These are phyloP conservation scores for Mycena kentingensis DNA, from an alignment of 768 basidiomycete genomes.

Conservation along the genomic window DNA sequence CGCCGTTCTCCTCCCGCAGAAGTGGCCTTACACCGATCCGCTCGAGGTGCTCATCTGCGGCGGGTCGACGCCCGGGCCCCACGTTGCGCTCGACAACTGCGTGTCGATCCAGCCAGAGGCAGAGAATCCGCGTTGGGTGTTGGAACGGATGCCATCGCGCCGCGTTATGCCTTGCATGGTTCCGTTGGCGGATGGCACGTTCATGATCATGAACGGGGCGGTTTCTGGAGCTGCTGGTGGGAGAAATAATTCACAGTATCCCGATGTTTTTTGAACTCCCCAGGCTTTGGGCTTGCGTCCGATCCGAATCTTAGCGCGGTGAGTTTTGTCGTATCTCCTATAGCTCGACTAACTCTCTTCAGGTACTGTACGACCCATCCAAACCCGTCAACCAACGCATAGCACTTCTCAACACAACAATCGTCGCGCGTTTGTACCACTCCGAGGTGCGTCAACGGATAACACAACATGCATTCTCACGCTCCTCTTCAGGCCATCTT, in stretches of 20 bases:
- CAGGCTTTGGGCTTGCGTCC: conserved; percentile 55
- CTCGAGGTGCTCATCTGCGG: conserved; percentile 74
- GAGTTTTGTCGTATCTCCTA: no score
- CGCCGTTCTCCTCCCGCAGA: conserved; percentile 67
- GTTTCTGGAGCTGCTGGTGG: no score
- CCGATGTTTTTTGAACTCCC: no score
- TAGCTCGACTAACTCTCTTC: no score
- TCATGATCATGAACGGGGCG: conserved; percentile 64
- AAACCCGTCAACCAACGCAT: conserved; percentile 56
- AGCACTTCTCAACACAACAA: conserved; percentile 66
- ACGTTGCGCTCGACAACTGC: conserved; percentile 65
- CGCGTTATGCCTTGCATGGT: conserved; percentile 78
- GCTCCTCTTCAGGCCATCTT: conserved; percentile 72
- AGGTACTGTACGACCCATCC: conserved; percentile 58
- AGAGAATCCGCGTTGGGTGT: conserved; percentile 59
- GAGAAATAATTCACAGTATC: no score
- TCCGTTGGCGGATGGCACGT: conserved; percentile 60
- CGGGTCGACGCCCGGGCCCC: conserved; percentile 64
- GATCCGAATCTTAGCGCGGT: conserved; percentile 52
- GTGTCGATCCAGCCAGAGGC: conserved; percentile 68
- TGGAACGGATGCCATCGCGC: conserved; percentile 79
- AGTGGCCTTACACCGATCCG: conserved; percentile 73
- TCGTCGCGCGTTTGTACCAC: conserved; percentile 76
- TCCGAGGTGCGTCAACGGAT: no score
- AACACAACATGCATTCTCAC: no score